Conservation (phyloP, 1,284 basidiomycete species). For the Pyrrhoderma lamaoense region DNA sequence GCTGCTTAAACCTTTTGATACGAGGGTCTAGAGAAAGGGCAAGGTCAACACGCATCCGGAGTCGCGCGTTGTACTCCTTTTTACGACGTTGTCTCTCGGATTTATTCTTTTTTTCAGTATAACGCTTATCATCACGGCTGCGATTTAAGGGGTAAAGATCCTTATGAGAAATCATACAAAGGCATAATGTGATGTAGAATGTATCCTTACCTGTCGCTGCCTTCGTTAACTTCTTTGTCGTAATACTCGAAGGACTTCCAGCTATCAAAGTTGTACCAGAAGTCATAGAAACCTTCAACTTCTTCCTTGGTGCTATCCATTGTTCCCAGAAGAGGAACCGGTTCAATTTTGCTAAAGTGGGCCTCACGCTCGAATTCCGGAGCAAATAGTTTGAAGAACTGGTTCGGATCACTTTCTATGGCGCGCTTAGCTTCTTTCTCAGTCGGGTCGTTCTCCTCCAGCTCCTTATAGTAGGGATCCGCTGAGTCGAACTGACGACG, state of each 20-base stretch:
- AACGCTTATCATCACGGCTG: constrained; percentile 97
- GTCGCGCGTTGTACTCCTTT: constrained; percentile 94
- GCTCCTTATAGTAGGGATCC: constrained; percentile 69
- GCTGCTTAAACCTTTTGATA: constrained; percentile 95
- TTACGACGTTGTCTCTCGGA: constrained; percentile 91
- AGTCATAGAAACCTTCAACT: constrained; percentile 95
- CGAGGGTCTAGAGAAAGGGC: constrained; percentile 86
- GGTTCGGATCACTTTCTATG: constrained; percentile 39
- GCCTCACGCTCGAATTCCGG: constrained; percentile 89
- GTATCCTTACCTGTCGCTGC: constrained; percentile 74
- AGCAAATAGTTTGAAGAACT: constrained; percentile 57
- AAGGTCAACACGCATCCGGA: constrained; percentile 84
- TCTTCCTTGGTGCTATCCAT: constrained; percentile 70
- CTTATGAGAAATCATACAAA: constrained; percentile 12
- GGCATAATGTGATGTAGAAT: neutral
- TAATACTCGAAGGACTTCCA: constrained; percentile 98
- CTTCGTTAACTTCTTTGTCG: constrained; percentile 98
- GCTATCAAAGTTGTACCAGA: constrained; percentile 99
- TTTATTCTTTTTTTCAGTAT: constrained; percentile 99
- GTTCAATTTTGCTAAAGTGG: constrained; percentile 83
- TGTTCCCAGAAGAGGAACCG: constrained; percentile 80
- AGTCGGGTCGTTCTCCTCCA: constrained; percentile 75
- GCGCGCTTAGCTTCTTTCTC: constrained; percentile 55
- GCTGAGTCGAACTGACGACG: constrained; percentile 96
- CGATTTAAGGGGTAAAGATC: neutral